Evolutionary conservation across 306 rosid species (phyloP).

Genomic region (Hippophae tibetana): DNA sequence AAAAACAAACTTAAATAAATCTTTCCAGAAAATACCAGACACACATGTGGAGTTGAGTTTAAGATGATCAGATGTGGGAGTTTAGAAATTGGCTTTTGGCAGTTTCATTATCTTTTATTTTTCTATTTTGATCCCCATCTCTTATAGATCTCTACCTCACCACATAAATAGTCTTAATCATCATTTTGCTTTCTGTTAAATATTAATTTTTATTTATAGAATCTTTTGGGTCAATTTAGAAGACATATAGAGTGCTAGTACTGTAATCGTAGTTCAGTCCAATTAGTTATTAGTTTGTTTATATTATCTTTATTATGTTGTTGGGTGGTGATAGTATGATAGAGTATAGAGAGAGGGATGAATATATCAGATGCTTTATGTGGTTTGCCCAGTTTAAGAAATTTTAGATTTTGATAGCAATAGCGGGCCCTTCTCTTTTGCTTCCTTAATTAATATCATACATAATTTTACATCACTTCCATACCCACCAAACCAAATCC

Average conservation of each 20-base stretch:
- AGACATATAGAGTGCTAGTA: too few relatives aligned
- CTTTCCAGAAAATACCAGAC: conserved; percentile 52
- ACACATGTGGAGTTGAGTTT: conserved; percentile 23
- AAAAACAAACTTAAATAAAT: not conserved
- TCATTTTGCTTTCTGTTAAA: not conserved
- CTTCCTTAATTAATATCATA: conserved; percentile 54
- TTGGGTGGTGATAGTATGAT: not conserved
- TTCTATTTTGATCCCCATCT: too few relatives aligned
- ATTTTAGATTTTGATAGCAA: conserved; percentile 31
- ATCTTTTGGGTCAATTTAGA: not conserved
- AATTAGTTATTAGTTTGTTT: conserved; percentile 10
- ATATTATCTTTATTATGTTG: conserved; percentile 19
- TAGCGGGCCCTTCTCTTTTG: conserved; percentile 47
- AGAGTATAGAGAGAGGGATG: too few relatives aligned
- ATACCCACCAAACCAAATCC: conserved; percentile 15
- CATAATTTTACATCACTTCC: conserved; percentile 24
- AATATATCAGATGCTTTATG: conserved; percentile 67
- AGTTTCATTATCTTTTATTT: too few relatives aligned
- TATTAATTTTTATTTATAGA: conserved; percentile 1
- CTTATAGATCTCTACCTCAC: too few relatives aligned
- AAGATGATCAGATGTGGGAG: conserved; percentile 6
- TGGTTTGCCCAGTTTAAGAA: conserved; percentile 31
- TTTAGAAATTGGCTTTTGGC: not conserved
- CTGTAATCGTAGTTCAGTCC: not conserved
- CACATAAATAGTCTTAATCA: too few relatives aligned